These are phyloP conservation scores for Saxophila tyrrhenica DNA, from an alignment of 495 filamentous ascomycete genomes.

Conservation along the genomic window DNA sequence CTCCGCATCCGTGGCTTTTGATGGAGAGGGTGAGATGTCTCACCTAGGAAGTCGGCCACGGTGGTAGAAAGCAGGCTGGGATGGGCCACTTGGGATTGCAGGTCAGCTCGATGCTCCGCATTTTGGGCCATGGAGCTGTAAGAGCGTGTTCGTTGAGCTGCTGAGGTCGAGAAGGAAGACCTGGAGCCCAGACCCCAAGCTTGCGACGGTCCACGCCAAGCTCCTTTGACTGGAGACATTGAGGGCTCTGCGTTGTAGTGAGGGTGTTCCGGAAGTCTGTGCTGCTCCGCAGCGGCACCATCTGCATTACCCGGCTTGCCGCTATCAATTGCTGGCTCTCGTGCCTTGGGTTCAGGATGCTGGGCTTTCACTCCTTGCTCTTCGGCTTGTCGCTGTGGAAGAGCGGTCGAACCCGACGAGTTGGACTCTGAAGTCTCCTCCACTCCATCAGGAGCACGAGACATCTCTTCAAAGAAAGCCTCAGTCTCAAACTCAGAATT, in stretches of 20 bases:
- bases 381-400: not conserved
- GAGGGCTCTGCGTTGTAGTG: not conserved
- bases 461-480: not conserved
- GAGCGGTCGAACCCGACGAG: no score
- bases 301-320: no score
- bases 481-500: not conserved
- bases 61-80: not conserved
- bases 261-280: not conserved
- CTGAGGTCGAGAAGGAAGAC: not conserved
- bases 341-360: no score
- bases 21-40: not conserved
- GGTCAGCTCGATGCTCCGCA: not conserved
- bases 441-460: not conserved
- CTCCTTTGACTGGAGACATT: not conserved
- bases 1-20: conserved; percentile 1
- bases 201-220: not conserved
- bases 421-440: not conserved
- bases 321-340: no score
- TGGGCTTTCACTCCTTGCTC: no score
- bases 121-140: not conserved
- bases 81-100: not conserved
- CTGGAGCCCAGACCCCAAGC: not conserved
- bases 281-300: no score
- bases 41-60: conserved; percentile 10
- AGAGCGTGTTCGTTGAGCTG: not conserved